Percentiles rank a stretch among this genome's conserved stretches.
phyloP scores from a whole-genome alignment of 1,284 basidiomycete species.

The Trichosporon asahii region DNA sequence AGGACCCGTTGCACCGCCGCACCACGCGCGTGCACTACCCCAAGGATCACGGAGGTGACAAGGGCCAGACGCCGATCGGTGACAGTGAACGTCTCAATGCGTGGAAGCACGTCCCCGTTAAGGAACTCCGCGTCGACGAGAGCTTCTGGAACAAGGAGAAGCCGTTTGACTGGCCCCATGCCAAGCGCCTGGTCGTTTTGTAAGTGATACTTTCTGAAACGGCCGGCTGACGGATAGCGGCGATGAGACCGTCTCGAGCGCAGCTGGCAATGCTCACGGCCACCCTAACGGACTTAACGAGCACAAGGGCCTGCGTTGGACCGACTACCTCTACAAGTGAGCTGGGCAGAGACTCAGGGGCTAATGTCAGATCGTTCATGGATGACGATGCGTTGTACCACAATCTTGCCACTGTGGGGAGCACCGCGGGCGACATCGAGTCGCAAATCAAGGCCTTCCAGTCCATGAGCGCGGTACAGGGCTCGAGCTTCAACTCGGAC shows the following conservation, averaged over 20 bases:
- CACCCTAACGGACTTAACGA: background rate
- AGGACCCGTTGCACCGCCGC: slow-evolving; percentile 2
- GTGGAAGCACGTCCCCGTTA: background rate
- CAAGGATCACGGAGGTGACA: background rate
- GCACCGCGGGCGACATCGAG: background rate
- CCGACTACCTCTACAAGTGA: slow-evolving; percentile 5
- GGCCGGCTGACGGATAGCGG: background rate
- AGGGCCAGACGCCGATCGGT: background rate
- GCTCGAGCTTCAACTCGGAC: background rate
- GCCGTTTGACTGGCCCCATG: slow-evolving; percentile 1
- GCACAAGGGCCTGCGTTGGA: slow-evolving; percentile 5
- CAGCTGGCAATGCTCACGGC: background rate
- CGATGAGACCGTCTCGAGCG: background rate
- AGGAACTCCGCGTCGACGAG: background rate
- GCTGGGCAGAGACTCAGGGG: background rate
- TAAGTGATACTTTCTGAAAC: background rate
- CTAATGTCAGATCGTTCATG: background rate
- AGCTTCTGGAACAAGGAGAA: background rate
- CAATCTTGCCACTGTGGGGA: background rate
- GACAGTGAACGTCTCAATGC: background rate
- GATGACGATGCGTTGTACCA: slow-evolving; percentile 4
- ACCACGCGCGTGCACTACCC: background rate
- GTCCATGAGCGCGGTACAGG: background rate
- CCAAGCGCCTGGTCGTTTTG: background rate
- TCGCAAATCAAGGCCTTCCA: background rate